Conservation (phyloP, 306 rosid genomes). For the Dryas alaskensis region DNA sequence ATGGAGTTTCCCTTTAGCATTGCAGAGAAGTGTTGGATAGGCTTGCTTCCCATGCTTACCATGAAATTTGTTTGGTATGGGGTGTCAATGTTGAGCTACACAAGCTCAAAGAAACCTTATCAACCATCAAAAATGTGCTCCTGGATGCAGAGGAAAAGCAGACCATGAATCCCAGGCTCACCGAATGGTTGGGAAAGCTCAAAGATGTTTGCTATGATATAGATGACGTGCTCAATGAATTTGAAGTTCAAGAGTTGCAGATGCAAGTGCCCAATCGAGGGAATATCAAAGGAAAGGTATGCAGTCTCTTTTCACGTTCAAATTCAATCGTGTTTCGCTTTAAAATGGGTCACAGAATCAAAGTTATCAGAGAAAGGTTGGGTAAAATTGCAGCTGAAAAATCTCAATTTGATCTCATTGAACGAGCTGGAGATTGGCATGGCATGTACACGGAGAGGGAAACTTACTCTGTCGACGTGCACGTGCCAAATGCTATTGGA, state of each 20-base stretch:
- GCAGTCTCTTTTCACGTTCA: background rate
- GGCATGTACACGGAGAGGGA: background rate
- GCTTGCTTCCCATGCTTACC: slow-evolving; percentile 5
- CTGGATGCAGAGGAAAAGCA: background rate
- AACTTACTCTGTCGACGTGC: background rate
- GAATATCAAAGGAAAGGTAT: slow-evolving; percentile 5
- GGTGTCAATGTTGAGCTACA: background rate
- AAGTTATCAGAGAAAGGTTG: background rate
- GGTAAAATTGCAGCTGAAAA: background rate
- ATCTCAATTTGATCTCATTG: background rate
- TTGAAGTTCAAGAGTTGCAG: background rate
- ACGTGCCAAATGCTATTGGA: background rate
- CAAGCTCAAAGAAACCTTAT: background rate
- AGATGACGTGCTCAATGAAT: background rate
- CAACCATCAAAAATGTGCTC: background rate
- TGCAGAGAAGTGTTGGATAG: background rate
- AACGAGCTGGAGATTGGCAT: background rate
- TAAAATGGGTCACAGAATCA: background rate
- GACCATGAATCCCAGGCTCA: background rate
- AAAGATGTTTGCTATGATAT: background rate
- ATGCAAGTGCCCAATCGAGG: background rate
- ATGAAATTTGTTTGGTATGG: background rate
- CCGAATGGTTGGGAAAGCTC: background rate
- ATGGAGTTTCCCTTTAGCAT: background rate
- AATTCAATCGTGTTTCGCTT: background rate